phyloP scores from a whole-genome alignment of 2,329 filamentous ascomycete species.

The Penicillium capsulatum region DNA sequence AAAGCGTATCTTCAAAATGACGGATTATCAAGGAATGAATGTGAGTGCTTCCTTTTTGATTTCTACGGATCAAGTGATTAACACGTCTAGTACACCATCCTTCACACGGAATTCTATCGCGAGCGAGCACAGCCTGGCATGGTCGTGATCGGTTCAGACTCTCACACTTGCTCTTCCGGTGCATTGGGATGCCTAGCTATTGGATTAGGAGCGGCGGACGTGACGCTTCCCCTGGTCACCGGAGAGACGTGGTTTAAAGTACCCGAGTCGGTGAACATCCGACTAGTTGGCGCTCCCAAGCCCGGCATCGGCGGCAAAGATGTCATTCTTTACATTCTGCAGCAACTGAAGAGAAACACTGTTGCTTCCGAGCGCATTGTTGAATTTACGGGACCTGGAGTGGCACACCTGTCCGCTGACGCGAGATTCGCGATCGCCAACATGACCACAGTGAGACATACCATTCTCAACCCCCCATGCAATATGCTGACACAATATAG shows the following conservation, averaged over 20 bases:
- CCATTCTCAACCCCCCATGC: not conserved
- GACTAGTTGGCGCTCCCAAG: not conserved
- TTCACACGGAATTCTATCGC: conserved; percentile 46
- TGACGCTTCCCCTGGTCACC: conserved; percentile 44
- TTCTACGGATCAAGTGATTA: conserved; percentile 14
- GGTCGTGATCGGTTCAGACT: conserved; percentile 44
- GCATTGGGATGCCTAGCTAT: conserved; percentile 41
- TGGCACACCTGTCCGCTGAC: conserved; percentile 39
- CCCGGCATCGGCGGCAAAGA: conserved; percentile 46
- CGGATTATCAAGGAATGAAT: conserved; percentile 2
- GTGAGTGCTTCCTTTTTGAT: not conserved
- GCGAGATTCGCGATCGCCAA: conserved; percentile 47
- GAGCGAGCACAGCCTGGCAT: conserved; percentile 45
- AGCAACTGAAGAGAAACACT: conserved; percentile 45
- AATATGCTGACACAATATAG: not conserved
- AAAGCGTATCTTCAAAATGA: conserved; percentile 4
- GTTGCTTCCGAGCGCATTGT: conserved; percentile 45
- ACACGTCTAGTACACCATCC: conserved; percentile 6
- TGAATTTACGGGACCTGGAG: conserved; percentile 43
- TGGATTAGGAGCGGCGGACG: conserved; percentile 45
- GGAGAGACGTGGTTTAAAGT: conserved; percentile 48
- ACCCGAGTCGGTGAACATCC: conserved; percentile 37
- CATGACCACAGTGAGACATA: conserved; percentile 37
- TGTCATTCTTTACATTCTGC: conserved; percentile 44
- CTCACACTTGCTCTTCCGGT: conserved; percentile 46